Evolutionary conservation across 2,329 filamentous ascomycete species (phyloP), one percentile per base, ranked within the genome.

Genomic region (Trichophyton equinum): DNA sequence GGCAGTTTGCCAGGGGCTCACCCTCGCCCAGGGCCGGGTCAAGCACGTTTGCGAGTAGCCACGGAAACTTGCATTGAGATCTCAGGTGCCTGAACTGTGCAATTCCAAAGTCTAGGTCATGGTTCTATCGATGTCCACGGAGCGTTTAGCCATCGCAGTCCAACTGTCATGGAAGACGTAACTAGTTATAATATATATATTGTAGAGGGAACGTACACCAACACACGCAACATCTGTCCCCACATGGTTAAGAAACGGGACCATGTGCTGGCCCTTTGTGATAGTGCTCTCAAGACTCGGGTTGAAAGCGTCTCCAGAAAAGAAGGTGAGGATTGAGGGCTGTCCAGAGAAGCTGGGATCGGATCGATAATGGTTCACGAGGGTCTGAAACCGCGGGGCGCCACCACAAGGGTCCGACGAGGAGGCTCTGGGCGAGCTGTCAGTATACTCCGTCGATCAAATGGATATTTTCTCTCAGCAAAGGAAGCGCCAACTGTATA

Each of bases 221-320:
- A 95, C 80, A 71, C 88, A 91, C n/a, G 90, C 87, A 49, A 86
- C 87, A 70, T 89, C 82, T 0, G 89, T 94, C 3, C 85, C 84
- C 65, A 91, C 83, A 25, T 80, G 78, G 71, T 96, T 95, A 53
- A 96, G 75, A 8, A 94, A 81, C 0, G 89, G 87, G 8, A 95
- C 85, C 91, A 96, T 96, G 73, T 96, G 91, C 66, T 85, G 71
- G 79, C 89, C 91, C 76, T 96, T 96, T 2, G 91, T 96, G 38
- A 96, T 85, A 18, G 87, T 88, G 68, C 87, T 92, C 74, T 96
- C 91, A 62, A 96, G 76, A 67, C 88, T 92, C 0, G 91, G 91
- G 71, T 96, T 96, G 75, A 94, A 96, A 8, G 87, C 90, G 79
- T 96, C 91, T 42, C 91, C 91, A 2, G 90, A 95, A 74, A 96